Conservation (phyloP, 768 basidiomycete species). For the Naganishia onofrii region DNA sequence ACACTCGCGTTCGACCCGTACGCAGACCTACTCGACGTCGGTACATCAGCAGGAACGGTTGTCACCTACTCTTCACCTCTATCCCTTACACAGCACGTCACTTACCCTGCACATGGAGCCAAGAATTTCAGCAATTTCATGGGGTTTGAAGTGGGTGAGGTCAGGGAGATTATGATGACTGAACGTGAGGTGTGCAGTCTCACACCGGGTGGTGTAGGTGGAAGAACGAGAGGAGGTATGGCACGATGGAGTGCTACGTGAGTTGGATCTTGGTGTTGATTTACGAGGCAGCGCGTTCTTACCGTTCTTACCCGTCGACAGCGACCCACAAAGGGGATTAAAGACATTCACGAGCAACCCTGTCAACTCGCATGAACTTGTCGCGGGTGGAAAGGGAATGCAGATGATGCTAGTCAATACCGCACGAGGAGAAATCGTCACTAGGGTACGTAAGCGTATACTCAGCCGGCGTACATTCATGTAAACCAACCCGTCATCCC, state of each 20-base stretch:
- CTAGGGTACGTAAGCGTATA: conserved; percentile 34
- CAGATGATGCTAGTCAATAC: conserved; percentile 52
- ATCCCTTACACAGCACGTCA: conserved; percentile 43
- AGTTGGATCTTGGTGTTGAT: conserved; percentile 48
- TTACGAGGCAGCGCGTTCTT: neutral
- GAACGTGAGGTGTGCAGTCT: conserved; percentile 67
- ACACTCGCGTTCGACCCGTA: conserved; percentile 85
- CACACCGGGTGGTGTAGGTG: conserved; percentile 53
- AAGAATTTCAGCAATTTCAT: conserved; percentile 31
- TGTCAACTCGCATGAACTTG: conserved; percentile 48
- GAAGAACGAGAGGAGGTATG: conserved; percentile 51
- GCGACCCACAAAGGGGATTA: conserved; percentile 38
- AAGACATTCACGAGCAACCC: conserved; percentile 47
- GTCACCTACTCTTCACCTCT: conserved; percentile 61
- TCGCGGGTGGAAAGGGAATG: conserved; percentile 54
- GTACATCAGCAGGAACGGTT: conserved; percentile 68
- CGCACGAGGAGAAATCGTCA: conserved; percentile 43
- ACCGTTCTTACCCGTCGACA: conserved; percentile 11
- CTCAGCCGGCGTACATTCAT: neutral
- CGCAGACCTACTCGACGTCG: conserved; percentile 85
- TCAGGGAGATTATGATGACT: conserved; percentile 71
- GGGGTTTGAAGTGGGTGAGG: conserved; percentile 53
- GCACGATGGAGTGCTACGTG: conserved; percentile 47
- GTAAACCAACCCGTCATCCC: neutral
- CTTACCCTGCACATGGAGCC: conserved; percentile 47